Evolutionary conservation across 768 basidiomycete species (phyloP).

Genomic region (Calocybe gangraenosa): DNA sequence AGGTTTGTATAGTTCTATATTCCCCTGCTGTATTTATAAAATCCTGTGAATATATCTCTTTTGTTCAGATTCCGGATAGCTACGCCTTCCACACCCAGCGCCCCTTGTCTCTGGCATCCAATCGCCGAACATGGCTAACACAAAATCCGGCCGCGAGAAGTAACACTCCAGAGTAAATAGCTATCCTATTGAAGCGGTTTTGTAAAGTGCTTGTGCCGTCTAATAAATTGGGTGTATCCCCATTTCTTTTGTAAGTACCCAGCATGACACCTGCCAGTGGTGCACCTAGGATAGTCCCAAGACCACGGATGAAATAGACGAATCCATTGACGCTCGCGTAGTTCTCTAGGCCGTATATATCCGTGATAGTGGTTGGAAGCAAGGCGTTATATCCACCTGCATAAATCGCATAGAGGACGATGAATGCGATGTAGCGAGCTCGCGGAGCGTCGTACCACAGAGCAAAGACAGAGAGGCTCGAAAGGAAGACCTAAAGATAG

Average conservation of each 20-base stretch:
- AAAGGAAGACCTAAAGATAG: slow-evolving; percentile 32
- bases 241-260: slow-evolving; percentile 25
- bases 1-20: background rate
- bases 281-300: slow-evolving; percentile 36
- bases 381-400: slow-evolving; percentile 43
- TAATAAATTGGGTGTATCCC: slow-evolving; percentile 1
- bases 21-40: background rate
- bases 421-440: slow-evolving; percentile 33
- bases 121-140: slow-evolving; percentile 36
- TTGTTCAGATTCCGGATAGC: background rate
- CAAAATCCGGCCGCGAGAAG: slow-evolving; percentile 32
- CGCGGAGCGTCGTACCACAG: slow-evolving; percentile 38
- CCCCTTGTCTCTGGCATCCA: slow-evolving; percentile 37
- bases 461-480: slow-evolving; percentile 32
- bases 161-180: slow-evolving; percentile 31
- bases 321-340: slow-evolving; percentile 37
- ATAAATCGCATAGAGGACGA: slow-evolving; percentile 36
- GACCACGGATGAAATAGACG: slow-evolving; percentile 38
- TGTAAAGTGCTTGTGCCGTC: slow-evolving; percentile 14
- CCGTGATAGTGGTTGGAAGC: slow-evolving; percentile 38
- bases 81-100: slow-evolving; percentile 37
- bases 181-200: slow-evolving; percentile 29
- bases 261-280: slow-evolving; percentile 38
- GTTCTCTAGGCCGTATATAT: slow-evolving; percentile 39
- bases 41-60: background rate